These are phyloP conservation scores for Ascochyta rabiei DNA, from an alignment of 2,329 filamentous ascomycete genomes.

Conservation along the genomic window DNA sequence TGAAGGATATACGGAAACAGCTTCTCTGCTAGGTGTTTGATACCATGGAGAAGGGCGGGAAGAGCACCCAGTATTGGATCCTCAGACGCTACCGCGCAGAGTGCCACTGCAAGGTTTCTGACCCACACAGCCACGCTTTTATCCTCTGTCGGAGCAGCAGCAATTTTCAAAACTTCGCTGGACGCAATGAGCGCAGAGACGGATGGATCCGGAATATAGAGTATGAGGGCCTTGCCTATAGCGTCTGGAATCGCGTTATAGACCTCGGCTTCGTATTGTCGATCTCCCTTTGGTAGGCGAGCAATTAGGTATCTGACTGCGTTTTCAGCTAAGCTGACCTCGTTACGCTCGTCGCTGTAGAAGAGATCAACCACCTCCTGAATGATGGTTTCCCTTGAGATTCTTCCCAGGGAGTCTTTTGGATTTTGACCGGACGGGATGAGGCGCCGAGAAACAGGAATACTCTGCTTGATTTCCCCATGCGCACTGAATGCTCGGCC, in stretches of 20 bases:
- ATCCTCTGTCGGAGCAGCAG: constrained; percentile 20
- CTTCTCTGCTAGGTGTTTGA: constrained; percentile 73
- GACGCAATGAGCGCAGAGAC: background rate
- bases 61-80: constrained; percentile 75
- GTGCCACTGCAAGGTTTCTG: constrained; percentile 63
- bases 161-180: constrained; percentile 24
- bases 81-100: constrained; percentile 58
- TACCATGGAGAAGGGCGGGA: constrained; percentile 66
- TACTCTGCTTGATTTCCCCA: constrained; percentile 64
- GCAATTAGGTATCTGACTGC: constrained; percentile 43
- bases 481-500: constrained; percentile 75
- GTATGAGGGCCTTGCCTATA: constrained; percentile 37
- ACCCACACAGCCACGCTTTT: constrained; percentile 60
- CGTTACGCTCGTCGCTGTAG: constrained; percentile 46
- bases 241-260: constrained; percentile 37
- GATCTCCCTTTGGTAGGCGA: constrained; percentile 27
- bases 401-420: constrained; percentile 35
- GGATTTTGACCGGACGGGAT: constrained; percentile 20
- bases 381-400: constrained; percentile 44
- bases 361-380: constrained; percentile 46
- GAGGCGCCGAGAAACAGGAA: constrained; percentile 36
- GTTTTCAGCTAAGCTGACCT: constrained; percentile 55
- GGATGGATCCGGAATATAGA: constrained; percentile 26
- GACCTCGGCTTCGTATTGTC: constrained; percentile 37
- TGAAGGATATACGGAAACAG: constrained; percentile 87